Conservation (phyloP, 2,329 filamentous ascomycete species). For the Tolypocladium guangdongense region DNA sequence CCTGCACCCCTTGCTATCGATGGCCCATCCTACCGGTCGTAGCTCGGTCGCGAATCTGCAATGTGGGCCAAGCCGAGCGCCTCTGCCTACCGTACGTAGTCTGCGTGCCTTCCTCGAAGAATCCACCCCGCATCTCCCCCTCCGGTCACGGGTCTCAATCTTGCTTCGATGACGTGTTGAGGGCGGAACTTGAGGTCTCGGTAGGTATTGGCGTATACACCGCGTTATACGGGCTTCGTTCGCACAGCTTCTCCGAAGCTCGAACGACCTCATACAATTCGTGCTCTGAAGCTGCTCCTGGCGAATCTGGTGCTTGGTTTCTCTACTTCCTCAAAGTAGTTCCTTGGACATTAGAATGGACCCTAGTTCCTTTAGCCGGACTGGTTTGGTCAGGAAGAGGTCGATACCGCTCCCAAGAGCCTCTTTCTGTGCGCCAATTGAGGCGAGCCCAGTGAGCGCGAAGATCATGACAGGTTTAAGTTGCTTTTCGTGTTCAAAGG, state of each 20-base stretch:
- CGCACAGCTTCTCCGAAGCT: not conserved
- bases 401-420: slow-evolving; percentile 39
- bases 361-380: slow-evolving; percentile 21
- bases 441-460: slow-evolving; percentile 38
- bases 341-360: not conserved
- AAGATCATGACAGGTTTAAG: slow-evolving; percentile 32
- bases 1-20: too few relatives aligned
- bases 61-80: too few relatives aligned
- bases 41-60: too few relatives aligned
- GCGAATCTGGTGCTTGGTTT: not conserved
- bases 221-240: not conserved
- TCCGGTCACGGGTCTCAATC: too few relatives aligned
- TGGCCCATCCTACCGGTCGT: too few relatives aligned
- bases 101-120: too few relatives aligned
- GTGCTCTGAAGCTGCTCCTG: too few relatives aligned
- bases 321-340: not conserved
- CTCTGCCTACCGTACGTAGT: too few relatives aligned
- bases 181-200: not conserved
- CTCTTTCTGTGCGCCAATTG: slow-evolving; percentile 34
- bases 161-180: too few relatives aligned
- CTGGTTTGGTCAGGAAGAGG: slow-evolving; percentile 40
- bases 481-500: slow-evolving; percentile 28
- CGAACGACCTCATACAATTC: too few relatives aligned
- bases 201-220: not conserved
- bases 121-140: too few relatives aligned